Conservation (phyloP, 106 monocot genomes). For the Alisma plantagoaquatica region DNA sequence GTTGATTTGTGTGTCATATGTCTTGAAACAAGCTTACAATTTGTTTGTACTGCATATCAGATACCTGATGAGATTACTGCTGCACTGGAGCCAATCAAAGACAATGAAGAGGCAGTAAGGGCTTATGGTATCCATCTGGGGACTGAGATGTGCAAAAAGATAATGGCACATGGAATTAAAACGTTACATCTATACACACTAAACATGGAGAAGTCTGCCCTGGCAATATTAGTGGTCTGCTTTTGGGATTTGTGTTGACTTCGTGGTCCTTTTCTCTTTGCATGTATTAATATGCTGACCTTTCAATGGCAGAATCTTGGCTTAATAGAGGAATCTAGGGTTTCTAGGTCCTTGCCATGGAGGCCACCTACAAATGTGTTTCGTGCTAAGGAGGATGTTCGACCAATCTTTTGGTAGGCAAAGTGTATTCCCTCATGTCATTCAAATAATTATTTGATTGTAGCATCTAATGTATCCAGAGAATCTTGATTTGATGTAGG, state of each 20-base stretch:
- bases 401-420: conserved; percentile 95
- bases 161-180: conserved; percentile 80
- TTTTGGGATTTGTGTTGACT: background rate
- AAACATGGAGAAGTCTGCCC: conserved; percentile 95
- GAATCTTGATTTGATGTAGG: conserved; percentile 27
- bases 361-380: conserved; percentile 69
- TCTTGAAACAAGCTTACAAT: no score
- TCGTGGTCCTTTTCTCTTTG: background rate
- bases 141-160: conserved; percentile 95
- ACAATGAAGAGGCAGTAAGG: conserved; percentile 89
- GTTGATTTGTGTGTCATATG: no score
- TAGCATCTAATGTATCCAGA: background rate
- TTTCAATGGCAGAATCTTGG: conserved; percentile 83
- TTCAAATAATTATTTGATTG: conserved; percentile 1
- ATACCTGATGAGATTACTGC: conserved; percentile 64
- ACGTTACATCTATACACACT: conserved; percentile 86
- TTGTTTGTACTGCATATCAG: conserved; percentile 23
- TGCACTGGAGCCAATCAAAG: conserved; percentile 82
- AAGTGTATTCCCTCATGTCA: no score
- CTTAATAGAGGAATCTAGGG: conserved; percentile 76
- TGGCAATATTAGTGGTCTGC: conserved; percentile 71
- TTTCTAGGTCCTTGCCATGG: conserved; percentile 84
- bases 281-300: no score
- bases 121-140: conserved; percentile 91
- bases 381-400: conserved; percentile 83